Base-by-base conservation (phyloP, 352 stramenopile genomes). In the Pythium apleroticum region DNA sequence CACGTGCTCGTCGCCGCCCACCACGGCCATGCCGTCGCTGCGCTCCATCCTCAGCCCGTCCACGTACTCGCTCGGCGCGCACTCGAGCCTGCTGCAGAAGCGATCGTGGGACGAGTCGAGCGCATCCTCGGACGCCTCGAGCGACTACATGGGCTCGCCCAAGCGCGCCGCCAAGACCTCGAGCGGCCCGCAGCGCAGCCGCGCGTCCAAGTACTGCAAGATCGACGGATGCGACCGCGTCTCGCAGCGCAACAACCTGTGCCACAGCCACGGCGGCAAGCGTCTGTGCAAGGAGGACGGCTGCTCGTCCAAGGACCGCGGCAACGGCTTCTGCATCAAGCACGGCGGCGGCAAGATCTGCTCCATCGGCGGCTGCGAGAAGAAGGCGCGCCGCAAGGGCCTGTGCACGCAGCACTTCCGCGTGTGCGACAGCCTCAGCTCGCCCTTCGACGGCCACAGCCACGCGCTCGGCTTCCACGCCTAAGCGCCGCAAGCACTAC, bases 151-250 rank as follows among this genome's bases (percentile, higher is more conserved):
- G n/a, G 50, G 17, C 35, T 46, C 60, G 54, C 41, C 28, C 17
- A 25, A 41, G 45, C 22, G 45, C 48, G n/a, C 22, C 2, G n/a
- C 20, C 4, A 64, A 31, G n/a, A 33, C 10, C 9, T 28, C 39
- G 14, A 48, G 17, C 24, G 57, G 35, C 49, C 57, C 69, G 48
- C 70, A 86, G 65, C 77, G 84, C 25, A 90, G 77, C 65, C 79
- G 85, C n/a, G 80, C 84, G n/a, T 93, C 83, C 61, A 93, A 93
- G 71, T 93, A 91, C 69, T 93, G 85, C 75, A 91, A 87, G 75
- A 83, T 93, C 15, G 85, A 93, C 19, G 81, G 76, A 35, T 93
- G 85, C 49, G 75, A 90, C 66, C 85, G 85, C 24, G 85, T 91
- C 28, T 92, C 83, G 15, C 85, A 93, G 70, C 82, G 85, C 53